Evolutionary conservation across 129 eudicot species (phyloP).

Genomic region (Flaveria ramosissima): DNA sequence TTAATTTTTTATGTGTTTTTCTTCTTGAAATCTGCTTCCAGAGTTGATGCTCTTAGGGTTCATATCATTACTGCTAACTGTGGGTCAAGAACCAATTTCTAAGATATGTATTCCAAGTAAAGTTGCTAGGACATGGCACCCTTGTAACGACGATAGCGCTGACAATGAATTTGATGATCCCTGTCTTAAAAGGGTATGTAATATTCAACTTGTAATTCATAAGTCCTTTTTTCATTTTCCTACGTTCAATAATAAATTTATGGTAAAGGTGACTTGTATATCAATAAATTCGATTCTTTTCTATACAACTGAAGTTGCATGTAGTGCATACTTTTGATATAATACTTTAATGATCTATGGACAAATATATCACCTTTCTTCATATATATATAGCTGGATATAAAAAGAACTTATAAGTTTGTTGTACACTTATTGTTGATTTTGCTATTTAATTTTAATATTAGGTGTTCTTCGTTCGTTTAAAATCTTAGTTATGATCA

Average conservation of each 20-base stretch:
- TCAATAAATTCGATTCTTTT: too few species aligned
- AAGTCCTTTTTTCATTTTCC: not conserved
- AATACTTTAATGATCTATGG: too few species aligned
- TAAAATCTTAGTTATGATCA: not conserved
- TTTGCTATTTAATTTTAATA: too few species aligned
- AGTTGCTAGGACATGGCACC: slow-evolving; percentile 66
- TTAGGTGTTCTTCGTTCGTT: too few species aligned
- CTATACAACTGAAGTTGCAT: too few species aligned
- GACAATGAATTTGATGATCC: slow-evolving; percentile 39
- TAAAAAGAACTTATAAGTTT: too few species aligned
- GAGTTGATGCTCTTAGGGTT: slow-evolving; percentile 75
- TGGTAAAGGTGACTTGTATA: too few species aligned
- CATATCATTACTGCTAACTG: slow-evolving; percentile 61
- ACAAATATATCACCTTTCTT: too few species aligned
- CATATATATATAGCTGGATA: too few species aligned
- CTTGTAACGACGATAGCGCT: slow-evolving; percentile 32
- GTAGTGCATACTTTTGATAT: too few species aligned
- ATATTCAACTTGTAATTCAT: not conserved
- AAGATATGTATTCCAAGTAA: slow-evolving; percentile 52
- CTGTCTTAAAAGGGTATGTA: slow-evolving; percentile 40
- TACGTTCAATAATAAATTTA: too few species aligned
- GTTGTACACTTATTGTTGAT: too few species aligned
- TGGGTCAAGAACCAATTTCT: slow-evolving; percentile 41
- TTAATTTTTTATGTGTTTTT: not conserved
- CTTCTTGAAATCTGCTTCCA: slow-evolving; percentile 10